Base-by-base conservation (phyloP, 2,329 filamentous ascomycete species). In the Pezicula carpinea region DNA sequence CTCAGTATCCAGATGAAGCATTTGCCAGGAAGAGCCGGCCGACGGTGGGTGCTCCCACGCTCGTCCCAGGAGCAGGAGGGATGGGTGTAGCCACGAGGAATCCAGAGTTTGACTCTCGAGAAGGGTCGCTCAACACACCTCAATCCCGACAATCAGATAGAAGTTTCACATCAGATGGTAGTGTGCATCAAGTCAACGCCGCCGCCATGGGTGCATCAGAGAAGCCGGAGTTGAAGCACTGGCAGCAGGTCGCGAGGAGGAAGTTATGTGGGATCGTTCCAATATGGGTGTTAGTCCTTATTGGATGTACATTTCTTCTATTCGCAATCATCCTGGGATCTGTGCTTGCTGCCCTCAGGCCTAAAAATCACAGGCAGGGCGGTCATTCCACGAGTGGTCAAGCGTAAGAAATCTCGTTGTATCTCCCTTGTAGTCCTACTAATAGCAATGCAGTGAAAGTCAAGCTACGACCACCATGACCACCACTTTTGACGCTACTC, bases 1-100 rank as follows among this genome's bases (percentile, higher is more conserved):
- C 89, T 13, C 78, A 89, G 64, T 96, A 95, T 66, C 89, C 91
- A 2, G 87, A 95, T 44, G 85, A 89, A 47, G 72, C 72, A 0
- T 83, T 68, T 66, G 77, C 62, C 62, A 78, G 65, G 73, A 89
- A 78, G 59, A 65, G 69, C 41, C 56, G 64, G 15, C 62, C 65
- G 17, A 54, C 61, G n/a, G 58, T 56, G 42, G 43, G 41, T 33
- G 15, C 42, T 35, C 36, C 51, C 29, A 51, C 13, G 50, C 54
- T 58, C 4, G 51, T 64, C 15, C 49, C 55, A 10, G 81, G 80
- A n/a, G 78, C 79, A 5, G 80, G 80, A 4, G 80, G 80, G 14
- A 69, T 83, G 23, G 80, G 79, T 3, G 64, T 82, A 17, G 80
- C 80, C 3, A 78, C 80, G 6, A 70, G 77, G 21, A 76, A 84